Conservation (phyloP, 345 rosid species). For the Acer saccharum region DNA sequence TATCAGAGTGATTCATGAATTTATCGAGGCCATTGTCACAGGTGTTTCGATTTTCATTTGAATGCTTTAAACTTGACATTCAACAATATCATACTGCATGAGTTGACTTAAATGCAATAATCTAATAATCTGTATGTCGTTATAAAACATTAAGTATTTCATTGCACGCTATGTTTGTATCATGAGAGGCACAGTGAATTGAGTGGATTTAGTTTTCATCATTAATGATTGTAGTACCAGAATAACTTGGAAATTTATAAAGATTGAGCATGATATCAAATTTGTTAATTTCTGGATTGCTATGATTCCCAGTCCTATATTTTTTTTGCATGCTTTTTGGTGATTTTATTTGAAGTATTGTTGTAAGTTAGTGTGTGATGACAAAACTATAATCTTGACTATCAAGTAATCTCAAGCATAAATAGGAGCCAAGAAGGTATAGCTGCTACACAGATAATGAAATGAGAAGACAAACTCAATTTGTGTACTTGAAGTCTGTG, state of each 20-base stretch:
- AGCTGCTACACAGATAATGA: too few species aligned
- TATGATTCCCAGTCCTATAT: background rate
- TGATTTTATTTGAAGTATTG: background rate
- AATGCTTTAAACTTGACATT: slow-evolving; percentile 5
- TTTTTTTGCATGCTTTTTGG: background rate
- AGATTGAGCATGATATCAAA: background rate
- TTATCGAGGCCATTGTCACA: too few species aligned
- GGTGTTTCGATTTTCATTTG: background rate
- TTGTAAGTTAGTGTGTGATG: background rate
- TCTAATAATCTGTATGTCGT: background rate
- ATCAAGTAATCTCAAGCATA: too few species aligned
- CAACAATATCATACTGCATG: background rate
- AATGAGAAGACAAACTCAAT: background rate
- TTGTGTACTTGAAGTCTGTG: background rate
- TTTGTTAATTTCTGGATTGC: background rate
- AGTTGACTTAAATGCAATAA: background rate
- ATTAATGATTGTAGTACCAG: background rate
- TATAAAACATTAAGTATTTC: background rate
- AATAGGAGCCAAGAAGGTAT: too few species aligned
- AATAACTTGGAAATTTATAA: background rate
- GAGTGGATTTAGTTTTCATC: background rate
- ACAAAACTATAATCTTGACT: too few species aligned
- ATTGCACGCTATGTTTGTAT: background rate
- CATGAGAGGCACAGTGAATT: background rate
- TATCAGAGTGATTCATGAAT: background rate